phyloP scores from a whole-genome alignment of 73 alveolate genomes.

The Paramecium octaurelia region DNA sequence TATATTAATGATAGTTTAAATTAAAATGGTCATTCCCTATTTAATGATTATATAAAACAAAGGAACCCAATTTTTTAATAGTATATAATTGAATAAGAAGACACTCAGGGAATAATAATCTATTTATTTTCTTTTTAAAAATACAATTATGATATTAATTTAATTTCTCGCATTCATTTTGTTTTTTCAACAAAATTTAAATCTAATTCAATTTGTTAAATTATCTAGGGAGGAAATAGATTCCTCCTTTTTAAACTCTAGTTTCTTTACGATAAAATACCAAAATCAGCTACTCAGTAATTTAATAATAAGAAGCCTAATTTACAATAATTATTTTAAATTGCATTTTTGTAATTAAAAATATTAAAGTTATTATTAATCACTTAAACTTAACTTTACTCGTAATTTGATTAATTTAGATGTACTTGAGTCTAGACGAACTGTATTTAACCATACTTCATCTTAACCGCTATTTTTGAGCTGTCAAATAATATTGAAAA shows the following conservation, averaged over 20 bases:
- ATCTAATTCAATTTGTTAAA: background rate
- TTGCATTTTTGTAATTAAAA: background rate
- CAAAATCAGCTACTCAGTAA: background rate
- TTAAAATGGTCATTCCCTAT: constrained; percentile 25
- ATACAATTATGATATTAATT: background rate
- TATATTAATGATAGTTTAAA: constrained; percentile 48
- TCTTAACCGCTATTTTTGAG: background rate
- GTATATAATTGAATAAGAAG: background rate
- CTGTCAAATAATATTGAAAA: background rate
- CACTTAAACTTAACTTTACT: background rate
- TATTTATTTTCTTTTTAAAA: background rate
- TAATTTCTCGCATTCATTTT: background rate
- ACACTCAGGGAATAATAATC: background rate
- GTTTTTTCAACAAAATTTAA: background rate
- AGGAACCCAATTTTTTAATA: background rate
- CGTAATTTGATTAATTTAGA: background rate
- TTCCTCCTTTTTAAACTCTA: background rate
- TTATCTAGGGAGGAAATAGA: background rate
- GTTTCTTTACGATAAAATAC: background rate
- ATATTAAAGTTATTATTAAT: background rate
- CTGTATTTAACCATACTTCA: background rate
- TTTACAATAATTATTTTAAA: background rate
- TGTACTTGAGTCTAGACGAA: background rate
- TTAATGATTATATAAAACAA: background rate
- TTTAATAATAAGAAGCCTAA: background rate